Base-by-base conservation (phyloP, 192 early-diverging fungal genomes). In the Gigaspora rosea region DNA sequence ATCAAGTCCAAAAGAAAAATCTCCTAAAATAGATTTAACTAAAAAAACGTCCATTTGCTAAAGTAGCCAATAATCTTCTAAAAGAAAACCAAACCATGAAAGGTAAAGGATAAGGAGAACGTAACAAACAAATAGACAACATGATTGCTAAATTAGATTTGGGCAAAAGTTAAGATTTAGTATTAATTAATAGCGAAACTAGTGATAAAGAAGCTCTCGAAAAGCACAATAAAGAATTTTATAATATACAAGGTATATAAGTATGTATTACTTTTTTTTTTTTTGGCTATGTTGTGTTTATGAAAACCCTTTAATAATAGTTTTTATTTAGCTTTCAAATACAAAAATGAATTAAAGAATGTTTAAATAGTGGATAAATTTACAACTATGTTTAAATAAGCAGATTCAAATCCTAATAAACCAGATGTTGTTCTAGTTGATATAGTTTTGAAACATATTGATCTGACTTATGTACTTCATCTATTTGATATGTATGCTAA, bases 401-500 rank as follows among this genome's bases (percentile, higher is more conserved):
- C 90, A 11, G 76, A 81, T n/a, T 79, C 74, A 69, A 81, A 87
- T 71, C 61, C 59, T 12, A 72, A 80, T 59, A 73, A 67, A 18
- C 72, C 78, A 3, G 91, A 94, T 27, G 72, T 78, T 22, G 76
- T 85, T 0, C 77, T 95, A 27, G 92, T 91, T 16, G 90, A 91
- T 13, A 77, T 95, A 33, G 82, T 85, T 7, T 87, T 98, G 8
- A 85, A 91, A 20, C 87, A 89, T 33, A 89, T 97, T 74, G 82
- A 85, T 11, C 80, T 98, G 0, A 71, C 89, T 47, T 92, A 94
- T 64, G 85, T 84, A 58, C 87, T 90, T 62, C 88, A 91, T 32
- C 91, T 94, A 6, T 88, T 89, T 58, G 92, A 94, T 62, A 88
- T 92, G 87, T 85, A 86, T 18, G 92, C 95, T 2, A 83, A 89